Base-by-base conservation (phyloP, 257 asterid species). In the Nicotiana noctiflora region DNA sequence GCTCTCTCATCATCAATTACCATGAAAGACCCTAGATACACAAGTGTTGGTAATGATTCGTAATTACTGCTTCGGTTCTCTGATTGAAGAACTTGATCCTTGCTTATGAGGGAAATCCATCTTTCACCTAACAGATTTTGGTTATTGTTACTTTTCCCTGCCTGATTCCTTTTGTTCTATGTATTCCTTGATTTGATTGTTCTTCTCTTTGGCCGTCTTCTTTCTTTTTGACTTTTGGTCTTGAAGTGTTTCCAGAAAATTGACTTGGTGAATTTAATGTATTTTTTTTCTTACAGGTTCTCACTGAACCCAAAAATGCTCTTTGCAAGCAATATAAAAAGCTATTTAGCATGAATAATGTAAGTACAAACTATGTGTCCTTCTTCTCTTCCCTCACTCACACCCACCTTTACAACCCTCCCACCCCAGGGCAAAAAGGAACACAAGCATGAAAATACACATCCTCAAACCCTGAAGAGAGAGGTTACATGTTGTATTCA, bases 311-410 rank as follows among this genome's bases (percentile, higher is more conserved):
- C 53, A 94, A 89, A 87, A 92, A 94, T 86, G 97, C 98, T 62
- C 95, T 94, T 80, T 92, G 97, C 61, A 92, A 90, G 93, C 98
- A 94, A 91, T 94, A 90, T 89, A 90, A 89, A 91, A 94, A 94
- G 85, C 85, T 94, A 78, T 91, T 94, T 81, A 83, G 88, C 86
- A 94, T 94, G 95, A 94, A 94, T 66, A 86, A 89, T 29, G 98
- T 92, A 88, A 94, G 97, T 62, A n/a, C 27, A 46, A 31, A 2
- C 83, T 77, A 59, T 75, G 84, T 51, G 25, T 10, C 21, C 3
- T 53, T 79, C 44, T 25, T 23, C 34, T 12, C 56, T 57, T 49
- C 60, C 68, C 82, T 17, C 46, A 23, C 40, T 60, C 37, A 82
- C 75, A 55, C 79, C 31, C 37, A 21, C 61, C 37, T 37, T 40